Conservation (phyloP, 495 filamentous ascomycete species). For the Annulohypoxylon bovei region DNA sequence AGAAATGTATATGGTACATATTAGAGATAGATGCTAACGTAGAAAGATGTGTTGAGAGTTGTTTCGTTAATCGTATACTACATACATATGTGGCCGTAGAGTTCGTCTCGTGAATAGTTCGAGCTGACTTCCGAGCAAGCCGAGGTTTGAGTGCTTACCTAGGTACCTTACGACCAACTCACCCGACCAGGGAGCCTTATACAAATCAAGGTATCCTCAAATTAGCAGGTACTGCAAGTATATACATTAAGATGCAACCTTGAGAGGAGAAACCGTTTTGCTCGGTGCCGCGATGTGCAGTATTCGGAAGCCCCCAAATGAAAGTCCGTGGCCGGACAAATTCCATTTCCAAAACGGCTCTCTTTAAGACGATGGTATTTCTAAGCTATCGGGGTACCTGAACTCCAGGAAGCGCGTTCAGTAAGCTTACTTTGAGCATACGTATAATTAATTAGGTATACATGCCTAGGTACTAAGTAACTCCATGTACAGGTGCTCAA, state of each 20-base stretch:
- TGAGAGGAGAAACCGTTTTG: background rate
- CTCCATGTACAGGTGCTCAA: too few relatives aligned
- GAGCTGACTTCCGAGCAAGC: background rate
- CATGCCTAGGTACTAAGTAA: too few relatives aligned
- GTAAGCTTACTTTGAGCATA: background rate
- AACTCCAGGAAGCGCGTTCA: background rate
- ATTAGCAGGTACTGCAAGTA: background rate
- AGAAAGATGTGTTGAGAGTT: background rate
- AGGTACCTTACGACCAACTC: background rate
- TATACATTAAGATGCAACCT: background rate
- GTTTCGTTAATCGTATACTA: too few relatives aligned
- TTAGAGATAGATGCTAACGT: background rate
- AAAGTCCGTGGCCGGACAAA: background rate
- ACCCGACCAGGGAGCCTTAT: background rate
- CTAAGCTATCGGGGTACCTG: background rate
- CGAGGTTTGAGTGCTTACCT: background rate
- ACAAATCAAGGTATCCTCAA: background rate
- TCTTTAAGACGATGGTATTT: too few relatives aligned
- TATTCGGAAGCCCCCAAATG: slow-evolving; percentile 18
- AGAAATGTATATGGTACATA: background rate
- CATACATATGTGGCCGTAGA: background rate
- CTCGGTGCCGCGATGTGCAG: background rate
- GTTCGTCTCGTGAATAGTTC: background rate
- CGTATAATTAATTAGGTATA: too few relatives aligned
- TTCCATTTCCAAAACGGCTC: background rate